Base-by-base conservation (phyloP, 1,284 basidiomycete genomes). In the Waitea zeae region DNA sequence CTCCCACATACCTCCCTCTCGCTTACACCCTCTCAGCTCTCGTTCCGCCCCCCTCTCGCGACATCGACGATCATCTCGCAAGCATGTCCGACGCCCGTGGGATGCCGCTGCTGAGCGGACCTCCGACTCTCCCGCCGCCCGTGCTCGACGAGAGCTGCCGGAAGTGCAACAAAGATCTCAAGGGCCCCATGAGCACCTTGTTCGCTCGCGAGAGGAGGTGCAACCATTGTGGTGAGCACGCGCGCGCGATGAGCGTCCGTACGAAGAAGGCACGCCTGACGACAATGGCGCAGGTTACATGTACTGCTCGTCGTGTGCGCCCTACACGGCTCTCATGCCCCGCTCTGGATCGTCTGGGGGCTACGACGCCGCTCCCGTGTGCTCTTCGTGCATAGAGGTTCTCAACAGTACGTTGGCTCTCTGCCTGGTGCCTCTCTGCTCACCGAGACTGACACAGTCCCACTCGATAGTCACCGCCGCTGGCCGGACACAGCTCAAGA, bases 241-340 rank as follows among this genome's bases (percentile, higher is more conserved):
- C 17, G 9, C 11, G 12, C 24, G n/a, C 24, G 6, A 22, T 4
- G 5, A 6, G 11, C 32, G 11, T 22, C 19, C 12, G 18, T n/a
- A 12, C 7, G 17, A 17, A 4, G 12, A 4, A 9, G 11, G 11
- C 13, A 12, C 34, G 15, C 11, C n/a, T 14, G 9, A 27, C 17
- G 7, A 9, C 5, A n/a, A 28, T 24, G 5, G 24, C 41, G 13
- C 46, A 83, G 79, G 79, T 29, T 78, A 71, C 49, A 52, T 56
- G 3, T 83, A 79, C 46, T 83, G 79, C 46, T 61, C 69, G 29
- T 69, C 63, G 33, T 83, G 79, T 49, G 60, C 70, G 0, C 79
- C 82, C 47, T 82, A 65, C 48, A 72, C 74, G 45, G 80, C 77
- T 1, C 58, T 83, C 30, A 70, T 79, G 69, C 79, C 77, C 17